A percentile compares a stretch with the other conserved stretches of the same genome.
Conservation (phyloP, 2,329 filamentous ascomycete genomes). For the Xenosphaeropsis pyriputrescens region DNA sequence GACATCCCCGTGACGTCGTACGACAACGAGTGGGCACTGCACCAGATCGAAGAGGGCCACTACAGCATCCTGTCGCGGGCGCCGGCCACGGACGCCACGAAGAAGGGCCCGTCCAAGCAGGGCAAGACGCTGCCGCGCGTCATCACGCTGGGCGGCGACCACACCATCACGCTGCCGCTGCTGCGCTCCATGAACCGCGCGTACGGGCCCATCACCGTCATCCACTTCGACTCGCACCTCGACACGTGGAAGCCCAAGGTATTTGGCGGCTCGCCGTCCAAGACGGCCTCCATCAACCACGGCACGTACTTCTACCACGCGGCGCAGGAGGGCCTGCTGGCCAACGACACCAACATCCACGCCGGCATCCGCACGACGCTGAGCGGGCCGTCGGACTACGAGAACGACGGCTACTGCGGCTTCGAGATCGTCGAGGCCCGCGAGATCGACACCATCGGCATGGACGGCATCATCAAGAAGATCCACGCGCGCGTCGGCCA, state of each 20-base stretch:
- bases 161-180: slow-evolving; percentile 46
- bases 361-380: slow-evolving; percentile 76
- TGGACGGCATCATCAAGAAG: slow-evolving; percentile 62
- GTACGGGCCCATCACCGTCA: slow-evolving; percentile 44
- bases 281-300: slow-evolving; percentile 69
- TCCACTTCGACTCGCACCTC: slow-evolving; percentile 48
- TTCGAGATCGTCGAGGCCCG: slow-evolving; percentile 70
- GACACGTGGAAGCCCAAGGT: slow-evolving; percentile 76
- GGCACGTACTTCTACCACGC: slow-evolving; percentile 86
- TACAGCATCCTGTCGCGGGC: slow-evolving; percentile 57
- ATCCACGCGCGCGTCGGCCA: slow-evolving; percentile 65
- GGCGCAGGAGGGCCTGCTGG: slow-evolving; percentile 59
- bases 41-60: slow-evolving; percentile 78
- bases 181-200: slow-evolving; percentile 44
- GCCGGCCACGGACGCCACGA: slow-evolving; percentile 53
- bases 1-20: slow-evolving; percentile 81
- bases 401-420: slow-evolving; percentile 73
- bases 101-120: slow-evolving; percentile 52
- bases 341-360: slow-evolving; percentile 77
- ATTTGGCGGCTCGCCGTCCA: slow-evolving; percentile 66
- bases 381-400: slow-evolving; percentile 65
- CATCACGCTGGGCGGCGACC: slow-evolving; percentile 59
- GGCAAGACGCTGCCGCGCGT: slow-evolving; percentile 66
- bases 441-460: slow-evolving; percentile 54
- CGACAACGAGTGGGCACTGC: slow-evolving; percentile 68